A percentile compares a stretch with the other conserved stretches of the same genome.
phyloP scores from a whole-genome alignment of 371 early-diverging fungal genomes.

The Zopfochytrium polystomum region DNA sequence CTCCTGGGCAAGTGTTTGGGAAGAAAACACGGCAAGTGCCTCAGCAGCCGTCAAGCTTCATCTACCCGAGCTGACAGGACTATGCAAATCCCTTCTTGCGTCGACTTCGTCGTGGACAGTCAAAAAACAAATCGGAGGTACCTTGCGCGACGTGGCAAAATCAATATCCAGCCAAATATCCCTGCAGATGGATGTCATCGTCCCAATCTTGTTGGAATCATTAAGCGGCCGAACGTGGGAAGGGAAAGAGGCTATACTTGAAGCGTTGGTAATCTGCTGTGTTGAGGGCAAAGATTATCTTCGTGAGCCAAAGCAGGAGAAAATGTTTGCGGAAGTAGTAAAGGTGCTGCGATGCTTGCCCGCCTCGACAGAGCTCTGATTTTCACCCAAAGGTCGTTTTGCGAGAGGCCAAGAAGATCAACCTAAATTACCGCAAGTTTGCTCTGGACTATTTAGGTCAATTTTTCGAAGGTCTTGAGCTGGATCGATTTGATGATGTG shows the following conservation, averaged over 20 bases:
- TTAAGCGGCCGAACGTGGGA: conserved; percentile 80
- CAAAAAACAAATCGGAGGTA: conserved; percentile 72
- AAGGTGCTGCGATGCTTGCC: conserved; percentile 41
- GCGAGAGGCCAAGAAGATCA: conserved; percentile 71
- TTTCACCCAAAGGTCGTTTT: conserved; percentile 47
- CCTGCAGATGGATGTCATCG: conserved; percentile 47
- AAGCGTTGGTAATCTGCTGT: conserved; percentile 62
- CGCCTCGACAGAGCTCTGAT: not conserved
- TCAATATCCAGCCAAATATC: conserved; percentile 30
- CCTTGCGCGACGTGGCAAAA: conserved; percentile 64
- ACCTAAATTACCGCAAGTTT: conserved; percentile 63
- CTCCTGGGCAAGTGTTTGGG: conserved; percentile 81
- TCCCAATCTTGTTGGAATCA: conserved; percentile 64
- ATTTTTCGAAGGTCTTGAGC: conserved; percentile 56
- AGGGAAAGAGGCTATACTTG: conserved; percentile 81
- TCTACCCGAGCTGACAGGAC: conserved; percentile 59
- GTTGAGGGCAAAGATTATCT: conserved; percentile 57
- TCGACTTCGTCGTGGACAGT: conserved; percentile 71
- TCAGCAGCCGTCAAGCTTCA: conserved; percentile 60
- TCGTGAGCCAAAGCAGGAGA: conserved; percentile 24
- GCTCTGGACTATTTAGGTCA: conserved; percentile 64
- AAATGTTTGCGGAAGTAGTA: conserved; percentile 46
- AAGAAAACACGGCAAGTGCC: conserved; percentile 73
- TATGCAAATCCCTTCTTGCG: conserved; percentile 52
- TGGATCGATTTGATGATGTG: conserved; percentile 57